Conservation (phyloP, 1,139 yeast species). For the Suhomyces maxii region DNA sequence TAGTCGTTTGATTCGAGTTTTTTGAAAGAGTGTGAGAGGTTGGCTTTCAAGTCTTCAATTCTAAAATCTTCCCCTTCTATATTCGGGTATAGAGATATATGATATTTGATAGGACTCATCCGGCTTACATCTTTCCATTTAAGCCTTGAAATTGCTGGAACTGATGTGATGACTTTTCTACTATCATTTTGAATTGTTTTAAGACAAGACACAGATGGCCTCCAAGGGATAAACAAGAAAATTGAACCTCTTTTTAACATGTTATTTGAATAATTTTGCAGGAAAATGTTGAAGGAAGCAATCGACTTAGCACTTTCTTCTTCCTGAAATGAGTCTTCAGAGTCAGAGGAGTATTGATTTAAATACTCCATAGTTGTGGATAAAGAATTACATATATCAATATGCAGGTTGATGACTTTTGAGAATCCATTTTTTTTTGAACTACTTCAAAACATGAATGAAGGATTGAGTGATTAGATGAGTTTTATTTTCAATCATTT, state of each 20-base stretch:
- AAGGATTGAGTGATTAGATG: too few relatives aligned
- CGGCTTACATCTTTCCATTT: constrained; percentile 11
- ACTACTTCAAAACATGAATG: too few relatives aligned
- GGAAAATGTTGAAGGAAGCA: constrained; percentile 9
- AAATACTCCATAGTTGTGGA: constrained; percentile 13
- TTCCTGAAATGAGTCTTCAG: constrained; percentile 6
- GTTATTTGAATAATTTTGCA: constrained; percentile 16
- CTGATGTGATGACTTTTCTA: background rate
- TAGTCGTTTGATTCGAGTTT: constrained; percentile 4
- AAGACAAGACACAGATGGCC: constrained; percentile 10
- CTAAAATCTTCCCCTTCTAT: constrained; percentile 13
- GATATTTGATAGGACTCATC: constrained; percentile 12
- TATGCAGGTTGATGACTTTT: background rate
- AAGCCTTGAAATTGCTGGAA: constrained; percentile 5
- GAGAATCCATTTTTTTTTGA: too few relatives aligned
- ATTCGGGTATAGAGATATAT: constrained; percentile 20
- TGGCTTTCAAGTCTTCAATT: constrained; percentile 11
- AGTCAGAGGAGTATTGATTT: constrained; percentile 14
- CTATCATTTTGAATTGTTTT: constrained; percentile 4
- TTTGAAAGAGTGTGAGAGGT: constrained; percentile 9
- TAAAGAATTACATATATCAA: background rate
- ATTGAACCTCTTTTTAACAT: constrained; percentile 11
- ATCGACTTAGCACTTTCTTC: constrained; percentile 4
- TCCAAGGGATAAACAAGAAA: constrained; percentile 22
- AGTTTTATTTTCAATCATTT: too few relatives aligned